These are phyloP conservation scores for Senna tora DNA, from an alignment of 306 rosid species.

Conservation along the genomic window DNA sequence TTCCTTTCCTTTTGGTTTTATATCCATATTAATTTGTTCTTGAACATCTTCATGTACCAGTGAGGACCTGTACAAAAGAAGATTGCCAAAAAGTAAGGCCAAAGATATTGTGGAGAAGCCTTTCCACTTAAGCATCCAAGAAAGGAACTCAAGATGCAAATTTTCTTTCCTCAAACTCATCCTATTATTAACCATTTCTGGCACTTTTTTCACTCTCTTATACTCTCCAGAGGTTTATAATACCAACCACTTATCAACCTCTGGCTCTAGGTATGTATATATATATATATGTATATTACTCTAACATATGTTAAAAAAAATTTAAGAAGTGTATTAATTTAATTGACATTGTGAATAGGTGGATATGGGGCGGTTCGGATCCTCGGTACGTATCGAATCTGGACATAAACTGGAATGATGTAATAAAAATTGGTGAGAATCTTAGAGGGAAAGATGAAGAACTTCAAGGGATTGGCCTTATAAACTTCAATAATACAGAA, in stretches of 20 bases:
- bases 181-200: slow-evolving; percentile 56
- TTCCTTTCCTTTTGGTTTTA: background rate
- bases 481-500: slow-evolving; percentile 73
- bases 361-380: slow-evolving; percentile 92
- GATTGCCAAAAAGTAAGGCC: slow-evolving; percentile 55
- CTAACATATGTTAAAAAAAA: too few relatives aligned
- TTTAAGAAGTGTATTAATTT: too few relatives aligned
- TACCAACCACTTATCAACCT: slow-evolving; percentile 51
- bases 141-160: slow-evolving; percentile 73
- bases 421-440: slow-evolving; percentile 51
- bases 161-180: slow-evolving; percentile 64
- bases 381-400: slow-evolving; percentile 55
- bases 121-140: slow-evolving; percentile 63
- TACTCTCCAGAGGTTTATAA: slow-evolving; percentile 75
- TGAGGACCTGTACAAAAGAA: slow-evolving; percentile 68
- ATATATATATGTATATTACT: too few relatives aligned
- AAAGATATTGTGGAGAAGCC: slow-evolving; percentile 67
- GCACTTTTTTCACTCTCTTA: slow-evolving; percentile 63
- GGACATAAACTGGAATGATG: slow-evolving; percentile 62
- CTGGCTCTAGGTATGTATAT: slow-evolving; percentile 58
- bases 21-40: slow-evolving; percentile 14
- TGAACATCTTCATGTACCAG: slow-evolving; percentile 47
- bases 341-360: slow-evolving; percentile 51
- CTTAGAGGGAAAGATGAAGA: slow-evolving; percentile 51
- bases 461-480: slow-evolving; percentile 70